phyloP scores from a whole-genome alignment of 2,329 filamentous ascomycete species.

The Sporothrix brasiliensis region DNA sequence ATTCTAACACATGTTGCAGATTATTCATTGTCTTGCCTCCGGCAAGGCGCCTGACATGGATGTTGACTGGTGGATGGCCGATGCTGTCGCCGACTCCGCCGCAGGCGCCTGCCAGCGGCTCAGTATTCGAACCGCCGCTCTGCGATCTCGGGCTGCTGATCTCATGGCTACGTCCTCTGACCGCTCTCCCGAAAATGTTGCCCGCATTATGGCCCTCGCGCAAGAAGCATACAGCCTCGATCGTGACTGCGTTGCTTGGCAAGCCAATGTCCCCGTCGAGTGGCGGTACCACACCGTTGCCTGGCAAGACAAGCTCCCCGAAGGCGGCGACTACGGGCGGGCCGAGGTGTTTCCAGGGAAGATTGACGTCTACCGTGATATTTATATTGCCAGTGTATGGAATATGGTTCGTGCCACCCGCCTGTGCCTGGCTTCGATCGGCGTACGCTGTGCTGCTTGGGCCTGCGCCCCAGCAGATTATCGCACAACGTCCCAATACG shows the following conservation, averaged over 20 bases:
- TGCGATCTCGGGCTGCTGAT: constrained; percentile 58
- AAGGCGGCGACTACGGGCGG: constrained; percentile 55
- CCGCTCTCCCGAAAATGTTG: constrained; percentile 54
- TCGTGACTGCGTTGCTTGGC: constrained; percentile 56
- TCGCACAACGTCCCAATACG: constrained; percentile 64
- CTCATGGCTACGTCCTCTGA: constrained; percentile 50
- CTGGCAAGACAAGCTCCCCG: constrained; percentile 59
- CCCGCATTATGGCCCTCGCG: constrained; percentile 56
- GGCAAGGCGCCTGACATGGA: constrained; percentile 58
- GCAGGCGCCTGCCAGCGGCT: constrained; percentile 56
- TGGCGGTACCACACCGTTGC: constrained; percentile 58
- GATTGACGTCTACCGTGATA: constrained; percentile 62
- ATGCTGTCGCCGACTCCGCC: constrained; percentile 54
- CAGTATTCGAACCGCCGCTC: constrained; percentile 57
- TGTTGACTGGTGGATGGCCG: constrained; percentile 62
- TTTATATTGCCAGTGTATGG: constrained; percentile 62
- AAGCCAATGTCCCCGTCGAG: constrained; percentile 52
- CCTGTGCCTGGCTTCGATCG: constrained; percentile 57
- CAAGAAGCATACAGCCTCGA: constrained; percentile 57
- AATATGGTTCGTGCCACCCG: constrained; percentile 59
- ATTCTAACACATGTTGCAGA: constrained; percentile 43
- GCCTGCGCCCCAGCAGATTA: constrained; percentile 63
- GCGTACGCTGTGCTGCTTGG: constrained; percentile 64
- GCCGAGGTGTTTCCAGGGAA: constrained; percentile 63
- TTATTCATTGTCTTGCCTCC: constrained; percentile 59